Conservation (phyloP, 805 yeast species). For the Zygosaccharomyces lentus region DNA sequence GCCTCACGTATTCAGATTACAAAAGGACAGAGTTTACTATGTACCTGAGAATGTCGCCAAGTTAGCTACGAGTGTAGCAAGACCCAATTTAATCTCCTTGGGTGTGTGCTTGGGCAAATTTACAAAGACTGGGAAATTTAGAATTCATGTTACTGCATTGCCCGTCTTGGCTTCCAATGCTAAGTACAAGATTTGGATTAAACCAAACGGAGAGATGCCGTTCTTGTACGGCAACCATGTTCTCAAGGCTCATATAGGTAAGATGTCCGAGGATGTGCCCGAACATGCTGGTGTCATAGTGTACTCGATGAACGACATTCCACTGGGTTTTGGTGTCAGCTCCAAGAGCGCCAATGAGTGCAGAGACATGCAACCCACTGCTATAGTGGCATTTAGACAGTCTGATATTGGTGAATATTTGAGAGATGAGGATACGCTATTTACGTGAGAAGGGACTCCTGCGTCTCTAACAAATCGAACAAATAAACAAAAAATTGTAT, state of each 20-base stretch:
- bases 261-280: conserved; percentile 95
- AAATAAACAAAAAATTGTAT: conserved; percentile 5
- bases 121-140: conserved; percentile 95
- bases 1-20: conserved; percentile 92
- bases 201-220: conserved; percentile 98
- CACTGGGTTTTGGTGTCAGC: conserved; percentile 92
- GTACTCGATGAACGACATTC: conserved; percentile 85
- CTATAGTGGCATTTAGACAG: conserved; percentile 92
- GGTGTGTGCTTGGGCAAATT: conserved; percentile 95
- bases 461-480: not conserved
- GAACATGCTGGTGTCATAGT: conserved; percentile 96
- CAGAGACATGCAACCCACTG: conserved; percentile 85
- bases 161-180: conserved; percentile 82
- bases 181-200: conserved; percentile 92
- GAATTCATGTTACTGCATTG: conserved; percentile 89
- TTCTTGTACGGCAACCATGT: conserved; percentile 94
- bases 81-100: conserved; percentile 85
- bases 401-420: conserved; percentile 96
- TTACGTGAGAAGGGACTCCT: conserved; percentile 47
- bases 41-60: conserved; percentile 78
- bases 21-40: conserved; percentile 94
- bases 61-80: conserved; percentile 84
- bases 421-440: conserved; percentile 95
- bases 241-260: conserved; percentile 92
- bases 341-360: conserved; percentile 89